Conservation (phyloP, 1,284 basidiomycete species). For the Sutorius eximius region DNA sequence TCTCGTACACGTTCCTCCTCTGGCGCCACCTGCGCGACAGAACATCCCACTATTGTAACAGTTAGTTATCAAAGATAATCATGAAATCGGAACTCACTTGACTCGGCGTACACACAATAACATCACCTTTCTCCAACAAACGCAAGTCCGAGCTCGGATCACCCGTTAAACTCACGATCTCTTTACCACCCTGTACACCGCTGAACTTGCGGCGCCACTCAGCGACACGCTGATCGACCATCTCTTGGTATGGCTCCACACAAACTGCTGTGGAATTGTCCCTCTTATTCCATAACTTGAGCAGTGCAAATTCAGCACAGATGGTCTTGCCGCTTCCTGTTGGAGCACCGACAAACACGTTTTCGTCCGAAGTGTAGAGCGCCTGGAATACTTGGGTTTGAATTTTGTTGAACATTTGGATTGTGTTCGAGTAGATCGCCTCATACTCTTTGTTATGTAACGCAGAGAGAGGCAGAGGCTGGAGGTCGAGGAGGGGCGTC, state of each 20-base stretch:
- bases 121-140: slow-evolving; percentile 86
- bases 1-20: slow-evolving; percentile 93
- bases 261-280: slow-evolving; percentile 89
- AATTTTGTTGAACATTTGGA: slow-evolving; percentile 94
- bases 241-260: slow-evolving; percentile 95
- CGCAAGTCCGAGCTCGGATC: slow-evolving; percentile 94
- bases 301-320: slow-evolving; percentile 93
- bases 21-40: slow-evolving; percentile 96
- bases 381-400: slow-evolving; percentile 99
- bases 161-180: slow-evolving; percentile 90
- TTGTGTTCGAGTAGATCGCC: slow-evolving; percentile 74
- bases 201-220: slow-evolving; percentile 92
- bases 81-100: slow-evolving; percentile 50
- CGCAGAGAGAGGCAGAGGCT: slow-evolving; percentile 86
- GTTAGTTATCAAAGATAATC: slow-evolving; percentile 12
- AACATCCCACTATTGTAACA: slow-evolving; percentile 81
- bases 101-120: slow-evolving; percentile 90
- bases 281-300: slow-evolving; percentile 90
- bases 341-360: slow-evolving; percentile 93
- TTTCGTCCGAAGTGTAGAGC: slow-evolving; percentile 93
- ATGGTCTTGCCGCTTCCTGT: slow-evolving; percentile 97
- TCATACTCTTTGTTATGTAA: slow-evolving; percentile 93
- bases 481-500: slow-evolving; percentile 91
- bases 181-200: slow-evolving; percentile 82
- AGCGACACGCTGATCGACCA: slow-evolving; percentile 87